Evolutionary conservation across 2,329 filamentous ascomycete species (phyloP).

Genomic region (Colletotrichum acutatum): DNA sequence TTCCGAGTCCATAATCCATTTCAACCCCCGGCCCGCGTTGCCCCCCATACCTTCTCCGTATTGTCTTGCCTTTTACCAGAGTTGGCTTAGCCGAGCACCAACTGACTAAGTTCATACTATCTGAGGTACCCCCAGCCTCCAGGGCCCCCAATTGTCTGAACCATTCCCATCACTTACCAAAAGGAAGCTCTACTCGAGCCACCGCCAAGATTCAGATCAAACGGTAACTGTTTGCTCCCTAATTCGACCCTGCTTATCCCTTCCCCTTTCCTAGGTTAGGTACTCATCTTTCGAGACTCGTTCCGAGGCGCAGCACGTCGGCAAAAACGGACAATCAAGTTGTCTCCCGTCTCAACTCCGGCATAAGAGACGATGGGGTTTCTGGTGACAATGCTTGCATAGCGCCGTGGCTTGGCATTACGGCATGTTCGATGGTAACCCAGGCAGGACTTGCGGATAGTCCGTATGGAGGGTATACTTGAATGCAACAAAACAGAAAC

Average conservation of each 20-base stretch:
- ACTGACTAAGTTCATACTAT: conserved; percentile 25
- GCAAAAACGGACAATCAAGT: not conserved
- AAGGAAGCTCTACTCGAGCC: conserved; percentile 28
- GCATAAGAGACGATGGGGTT: not conserved
- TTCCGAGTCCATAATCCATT: not conserved
- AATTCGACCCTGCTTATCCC: not conserved
- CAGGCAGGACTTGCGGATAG: not conserved
- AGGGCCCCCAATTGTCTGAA: not conserved
- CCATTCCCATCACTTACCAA: not conserved
- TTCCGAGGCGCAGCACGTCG: conserved; percentile 19
- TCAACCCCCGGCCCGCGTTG: too few relatives aligned
- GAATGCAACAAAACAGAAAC: too few relatives aligned
- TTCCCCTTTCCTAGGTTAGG: not conserved
- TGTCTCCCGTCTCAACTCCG: conserved; percentile 5
- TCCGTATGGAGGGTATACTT: too few relatives aligned
- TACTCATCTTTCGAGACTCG: not conserved
- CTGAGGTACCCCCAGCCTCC: not conserved
- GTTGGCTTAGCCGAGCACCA: not conserved
- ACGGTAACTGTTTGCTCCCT: conserved; percentile 26
- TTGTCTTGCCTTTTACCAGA: not conserved
- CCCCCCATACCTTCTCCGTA: too few relatives aligned
- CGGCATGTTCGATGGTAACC: not conserved
- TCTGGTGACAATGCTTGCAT: not conserved
- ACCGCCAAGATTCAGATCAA: conserved; percentile 25
- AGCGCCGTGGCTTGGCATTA: conserved; percentile 1